A percentile compares a stretch with the other conserved stretches of the same genome.
Evolutionary conservation across 352 stramenopile species (phyloP).

Genomic region (Discostella stelligera): DNA sequence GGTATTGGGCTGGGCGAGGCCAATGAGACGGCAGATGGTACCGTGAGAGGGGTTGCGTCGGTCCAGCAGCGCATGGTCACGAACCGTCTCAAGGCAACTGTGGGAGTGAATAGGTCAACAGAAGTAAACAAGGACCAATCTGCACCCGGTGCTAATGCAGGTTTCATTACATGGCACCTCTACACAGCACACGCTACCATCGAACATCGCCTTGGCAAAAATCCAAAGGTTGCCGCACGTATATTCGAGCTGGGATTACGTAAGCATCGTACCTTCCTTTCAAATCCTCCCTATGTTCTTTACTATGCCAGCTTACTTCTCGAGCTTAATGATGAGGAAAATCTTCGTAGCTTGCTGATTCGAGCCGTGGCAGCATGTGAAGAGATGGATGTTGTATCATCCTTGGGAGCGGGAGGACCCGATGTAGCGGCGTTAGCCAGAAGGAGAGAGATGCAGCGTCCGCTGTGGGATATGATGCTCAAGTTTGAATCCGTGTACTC

Average conservation of each 20-base stretch:
- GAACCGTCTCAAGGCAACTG: slow-evolving; percentile 60
- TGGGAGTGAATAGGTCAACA: not conserved
- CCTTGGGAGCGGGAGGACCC: slow-evolving; percentile 13
- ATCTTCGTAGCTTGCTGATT: slow-evolving; percentile 75
- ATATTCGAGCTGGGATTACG: slow-evolving; percentile 79
- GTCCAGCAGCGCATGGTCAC: slow-evolving; percentile 63
- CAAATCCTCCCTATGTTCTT: slow-evolving; percentile 68
- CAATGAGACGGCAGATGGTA: slow-evolving; percentile 30
- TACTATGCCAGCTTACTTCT: slow-evolving; percentile 76
- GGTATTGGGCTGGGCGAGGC: slow-evolving; percentile 15
- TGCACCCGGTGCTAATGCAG: slow-evolving; percentile 25
- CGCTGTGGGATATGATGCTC: slow-evolving; percentile 80
- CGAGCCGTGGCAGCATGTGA: slow-evolving; percentile 71
- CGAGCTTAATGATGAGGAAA: slow-evolving; percentile 74
- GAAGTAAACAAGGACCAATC: slow-evolving; percentile 16
- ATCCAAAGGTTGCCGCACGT: slow-evolving; percentile 66
- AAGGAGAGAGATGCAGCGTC: slow-evolving; percentile 47
- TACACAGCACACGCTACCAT: slow-evolving; percentile 78
- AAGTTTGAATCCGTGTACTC: slow-evolving; percentile 74
- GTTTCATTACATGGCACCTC: slow-evolving; percentile 79
- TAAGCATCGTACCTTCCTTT: slow-evolving; percentile 75
- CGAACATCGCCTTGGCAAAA: slow-evolving; percentile 73
- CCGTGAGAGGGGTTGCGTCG: slow-evolving; percentile 7
- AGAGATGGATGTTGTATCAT: slow-evolving; percentile 45
- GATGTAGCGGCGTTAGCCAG: slow-evolving; percentile 24